These are phyloP conservation scores for Pythium myriotylum DNA, from an alignment of 352 stramenopile genomes.

Conservation along the genomic window DNA sequence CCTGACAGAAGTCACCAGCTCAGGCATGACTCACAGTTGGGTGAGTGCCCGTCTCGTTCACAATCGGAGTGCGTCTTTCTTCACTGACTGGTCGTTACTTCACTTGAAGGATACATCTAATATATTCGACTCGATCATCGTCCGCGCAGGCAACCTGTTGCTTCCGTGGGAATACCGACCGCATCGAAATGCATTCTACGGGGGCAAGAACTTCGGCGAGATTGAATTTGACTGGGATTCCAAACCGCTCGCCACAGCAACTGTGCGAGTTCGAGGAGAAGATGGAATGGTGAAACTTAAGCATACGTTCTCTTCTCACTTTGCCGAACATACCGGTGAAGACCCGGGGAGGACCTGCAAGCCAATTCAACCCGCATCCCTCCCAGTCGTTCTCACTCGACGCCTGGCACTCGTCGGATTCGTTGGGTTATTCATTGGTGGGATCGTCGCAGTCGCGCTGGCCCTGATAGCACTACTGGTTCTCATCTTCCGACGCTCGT, in stretches of 20 bases:
- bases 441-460: not conserved
- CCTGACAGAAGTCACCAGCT: slow-evolving; percentile 63
- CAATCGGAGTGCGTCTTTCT: too few relatives aligned
- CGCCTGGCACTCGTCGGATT: slow-evolving; percentile 21
- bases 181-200: slow-evolving; percentile 37
- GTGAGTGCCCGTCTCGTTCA: too few relatives aligned
- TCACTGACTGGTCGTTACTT: too few relatives aligned
- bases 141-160: slow-evolving; percentile 28
- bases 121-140: slow-evolving; percentile 8
- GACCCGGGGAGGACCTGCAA: slow-evolving; percentile 22
- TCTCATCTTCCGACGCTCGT: slow-evolving; percentile 26
- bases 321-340: slow-evolving; percentile 16
- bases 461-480: slow-evolving; percentile 8
- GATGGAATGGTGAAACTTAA: slow-evolving; percentile 29
- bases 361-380: slow-evolving; percentile 32
- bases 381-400: slow-evolving; percentile 14
- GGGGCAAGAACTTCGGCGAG: slow-evolving; percentile 69
- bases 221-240: slow-evolving; percentile 70
- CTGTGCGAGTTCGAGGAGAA: slow-evolving; percentile 23
- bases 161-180: slow-evolving; percentile 38
- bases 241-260: slow-evolving; percentile 30
- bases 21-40: slow-evolving; percentile 85
- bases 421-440: slow-evolving; percentile 12
- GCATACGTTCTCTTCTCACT: slow-evolving; percentile 32
- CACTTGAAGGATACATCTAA: slow-evolving; percentile 9